Evolutionary conservation across 768 basidiomycete species (phyloP).

Genomic region (Mycena indigotica): DNA sequence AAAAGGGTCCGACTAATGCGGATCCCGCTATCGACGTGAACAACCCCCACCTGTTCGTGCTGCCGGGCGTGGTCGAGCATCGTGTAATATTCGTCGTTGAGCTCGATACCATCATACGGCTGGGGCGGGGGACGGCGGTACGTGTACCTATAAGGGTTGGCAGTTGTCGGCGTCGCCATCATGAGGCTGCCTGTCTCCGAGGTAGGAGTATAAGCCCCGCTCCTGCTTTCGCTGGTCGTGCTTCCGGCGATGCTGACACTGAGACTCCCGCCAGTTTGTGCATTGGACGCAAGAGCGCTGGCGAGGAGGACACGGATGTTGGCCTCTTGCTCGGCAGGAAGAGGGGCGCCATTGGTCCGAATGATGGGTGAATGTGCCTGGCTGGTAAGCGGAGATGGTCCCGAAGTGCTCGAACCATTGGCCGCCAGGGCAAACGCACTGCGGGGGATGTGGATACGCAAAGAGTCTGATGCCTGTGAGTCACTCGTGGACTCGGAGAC

Average conservation of each 20-base stretch:
- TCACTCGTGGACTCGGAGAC: conserved; percentile 14
- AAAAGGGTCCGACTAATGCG: background rate
- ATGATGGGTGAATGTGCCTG: conserved; percentile 16
- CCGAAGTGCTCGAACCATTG: background rate
- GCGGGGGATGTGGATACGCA: conserved; percentile 20
- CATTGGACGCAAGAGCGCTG: background rate
- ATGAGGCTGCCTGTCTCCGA: background rate
- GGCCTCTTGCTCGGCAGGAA: conserved; percentile 13
- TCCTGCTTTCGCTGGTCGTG: background rate
- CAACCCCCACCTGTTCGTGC: background rate
- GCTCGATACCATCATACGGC: background rate
- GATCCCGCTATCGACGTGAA: conserved; percentile 1
- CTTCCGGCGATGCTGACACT: background rate
- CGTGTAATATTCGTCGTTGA: background rate
- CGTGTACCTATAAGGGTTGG: background rate
- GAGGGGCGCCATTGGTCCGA: conserved; percentile 19
- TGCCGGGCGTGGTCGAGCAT: background rate
- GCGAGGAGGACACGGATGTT: conserved; percentile 12
- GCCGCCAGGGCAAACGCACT: background rate
- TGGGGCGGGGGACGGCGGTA: background rate
- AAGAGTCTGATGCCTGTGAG: conserved; percentile 8
- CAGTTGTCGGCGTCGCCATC: background rate
- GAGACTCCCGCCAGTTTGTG: background rate
- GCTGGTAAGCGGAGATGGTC: background rate
- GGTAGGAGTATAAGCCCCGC: background rate